Evolutionary conservation across 1,284 basidiomycete genomes (phyloP).

Genomic region (Pseudozyma hubeiensis): DNA sequence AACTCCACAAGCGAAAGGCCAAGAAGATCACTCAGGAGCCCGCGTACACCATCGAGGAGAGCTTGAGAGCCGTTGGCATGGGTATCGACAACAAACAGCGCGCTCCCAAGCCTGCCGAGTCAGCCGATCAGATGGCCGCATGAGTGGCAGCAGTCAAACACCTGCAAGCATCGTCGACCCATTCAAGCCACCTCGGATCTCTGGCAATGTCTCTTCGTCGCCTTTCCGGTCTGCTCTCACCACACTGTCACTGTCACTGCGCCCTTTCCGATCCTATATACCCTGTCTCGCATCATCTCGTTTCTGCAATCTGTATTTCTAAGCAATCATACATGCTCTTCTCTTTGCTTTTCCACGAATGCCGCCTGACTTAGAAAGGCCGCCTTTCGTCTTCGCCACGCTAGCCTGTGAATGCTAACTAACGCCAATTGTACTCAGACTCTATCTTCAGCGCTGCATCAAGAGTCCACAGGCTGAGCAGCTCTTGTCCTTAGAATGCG

Average conservation of each 20-base stretch:
- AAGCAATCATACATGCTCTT: slow-evolving; percentile 15
- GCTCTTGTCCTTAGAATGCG: too few species aligned
- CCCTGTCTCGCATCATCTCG: slow-evolving; percentile 17
- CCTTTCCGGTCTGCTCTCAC: too few species aligned
- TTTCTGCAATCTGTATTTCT: slow-evolving; percentile 34
- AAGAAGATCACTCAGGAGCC: slow-evolving; percentile 64
- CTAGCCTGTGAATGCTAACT: too few species aligned
- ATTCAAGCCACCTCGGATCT: background rate
- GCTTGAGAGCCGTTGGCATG: slow-evolving; percentile 60
- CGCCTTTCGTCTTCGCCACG: too few species aligned
- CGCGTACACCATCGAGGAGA: slow-evolving; percentile 66
- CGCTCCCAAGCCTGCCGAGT: slow-evolving; percentile 18
- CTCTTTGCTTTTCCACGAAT: background rate
- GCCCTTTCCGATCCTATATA: slow-evolving; percentile 9
- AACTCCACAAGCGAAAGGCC: slow-evolving; percentile 65
- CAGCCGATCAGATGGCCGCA: slow-evolving; percentile 21
- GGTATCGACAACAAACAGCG: slow-evolving; percentile 66
- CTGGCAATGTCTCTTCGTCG: too few species aligned
- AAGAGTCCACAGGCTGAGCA: too few species aligned
- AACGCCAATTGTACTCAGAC: too few species aligned
- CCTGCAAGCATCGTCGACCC: background rate
- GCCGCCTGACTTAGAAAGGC: too few species aligned
- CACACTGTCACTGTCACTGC: too few species aligned
- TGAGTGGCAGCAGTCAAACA: slow-evolving; percentile 5
- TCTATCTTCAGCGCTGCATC: too few species aligned